phyloP scores from a whole-genome alignment of 352 stramenopile genomes.

The Globisporangium spiculum region DNA sequence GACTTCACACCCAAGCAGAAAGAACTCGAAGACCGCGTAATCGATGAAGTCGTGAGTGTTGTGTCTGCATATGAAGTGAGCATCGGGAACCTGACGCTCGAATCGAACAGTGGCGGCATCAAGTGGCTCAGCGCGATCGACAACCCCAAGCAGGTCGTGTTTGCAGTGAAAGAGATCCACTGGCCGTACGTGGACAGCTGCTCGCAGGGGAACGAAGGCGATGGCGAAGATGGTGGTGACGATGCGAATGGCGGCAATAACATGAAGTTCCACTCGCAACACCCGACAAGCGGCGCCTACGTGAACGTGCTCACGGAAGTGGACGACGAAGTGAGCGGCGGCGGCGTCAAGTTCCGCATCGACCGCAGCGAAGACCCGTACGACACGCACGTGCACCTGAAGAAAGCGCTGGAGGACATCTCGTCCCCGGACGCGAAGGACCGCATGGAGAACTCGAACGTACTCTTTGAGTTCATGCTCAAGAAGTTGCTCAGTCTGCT shows the following conservation, averaged over 20 bases:
- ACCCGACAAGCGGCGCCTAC: conserved; percentile 34
- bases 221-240: conserved; percentile 15
- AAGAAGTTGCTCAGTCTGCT: conserved; percentile 70
- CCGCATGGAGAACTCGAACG: conserved; percentile 74
- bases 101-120: conserved; percentile 20
- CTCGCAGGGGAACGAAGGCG: conserved; percentile 5
- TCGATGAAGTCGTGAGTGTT: conserved; percentile 65
- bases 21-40: conserved; percentile 63
- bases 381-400: conserved; percentile 70
- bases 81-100: conserved; percentile 35
- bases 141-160: conserved; percentile 61
- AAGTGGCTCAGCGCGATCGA: conserved; percentile 33
- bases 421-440: conserved; percentile 67
- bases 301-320: conserved; percentile 71
- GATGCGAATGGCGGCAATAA: background rate
- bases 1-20: conserved; percentile 54
- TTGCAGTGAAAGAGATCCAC: conserved; percentile 69
- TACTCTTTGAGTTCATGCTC: conserved; percentile 77
- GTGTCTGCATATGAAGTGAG: conserved; percentile 61
- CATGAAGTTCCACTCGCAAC: conserved; percentile 3
- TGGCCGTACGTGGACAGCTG: conserved; percentile 62
- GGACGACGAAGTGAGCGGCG: conserved; percentile 55
- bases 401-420: conserved; percentile 55
- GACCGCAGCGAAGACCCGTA: conserved; percentile 56
- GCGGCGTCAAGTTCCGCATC: conserved; percentile 70